These are phyloP conservation scores for Myxozyma melibiosi DNA, from an alignment of 805 yeast genomes.

Conservation along the genomic window DNA sequence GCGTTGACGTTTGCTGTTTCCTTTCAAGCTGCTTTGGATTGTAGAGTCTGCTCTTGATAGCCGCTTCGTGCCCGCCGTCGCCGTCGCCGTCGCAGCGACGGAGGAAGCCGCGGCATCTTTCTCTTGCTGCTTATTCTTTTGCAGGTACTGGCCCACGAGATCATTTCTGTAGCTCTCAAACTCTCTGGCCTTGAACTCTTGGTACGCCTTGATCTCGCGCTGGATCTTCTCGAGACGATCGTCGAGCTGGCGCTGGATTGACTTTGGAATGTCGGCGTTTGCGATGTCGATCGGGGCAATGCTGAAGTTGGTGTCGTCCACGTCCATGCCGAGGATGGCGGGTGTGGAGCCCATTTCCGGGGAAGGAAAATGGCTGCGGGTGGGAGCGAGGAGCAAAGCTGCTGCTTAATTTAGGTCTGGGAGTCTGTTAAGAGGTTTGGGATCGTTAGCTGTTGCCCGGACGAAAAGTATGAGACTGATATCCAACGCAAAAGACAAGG, in stretches of 20 bases:
- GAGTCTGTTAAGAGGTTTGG: too few relatives aligned
- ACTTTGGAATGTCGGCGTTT: slow-evolving; percentile 12
- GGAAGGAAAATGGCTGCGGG: too few relatives aligned
- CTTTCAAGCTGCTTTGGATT: slow-evolving; percentile 23
- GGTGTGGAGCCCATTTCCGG: slow-evolving; percentile 1
- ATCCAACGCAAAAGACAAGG: too few relatives aligned
- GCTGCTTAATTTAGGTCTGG: neutral
- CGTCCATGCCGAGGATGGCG: neutral
- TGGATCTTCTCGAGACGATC: slow-evolving; percentile 14
- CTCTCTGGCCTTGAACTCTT: slow-evolving; percentile 22
- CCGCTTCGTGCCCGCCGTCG: slow-evolving; percentile 2
- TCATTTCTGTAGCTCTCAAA: slow-evolving; percentile 22
- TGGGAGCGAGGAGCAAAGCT: neutral
- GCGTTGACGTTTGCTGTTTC: slow-evolving; percentile 21
- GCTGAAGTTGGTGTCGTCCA: slow-evolving; percentile 1
- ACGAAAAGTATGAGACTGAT: too few relatives aligned
- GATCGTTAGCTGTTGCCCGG: too few relatives aligned
- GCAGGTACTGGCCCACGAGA: slow-evolving; percentile 8
- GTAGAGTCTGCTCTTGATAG: neutral
- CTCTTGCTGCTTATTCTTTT: slow-evolving; percentile 1
- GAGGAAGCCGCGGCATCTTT: neutral
- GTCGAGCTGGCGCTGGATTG: slow-evolving; percentile 19
- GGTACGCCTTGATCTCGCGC: slow-evolving; percentile 23
- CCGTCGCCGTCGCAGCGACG: neutral
- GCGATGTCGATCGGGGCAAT: slow-evolving; percentile 10